Evolutionary conservation across 768 basidiomycete species (phyloP).

Genomic region (Cystofilobasidium capitatum): DNA sequence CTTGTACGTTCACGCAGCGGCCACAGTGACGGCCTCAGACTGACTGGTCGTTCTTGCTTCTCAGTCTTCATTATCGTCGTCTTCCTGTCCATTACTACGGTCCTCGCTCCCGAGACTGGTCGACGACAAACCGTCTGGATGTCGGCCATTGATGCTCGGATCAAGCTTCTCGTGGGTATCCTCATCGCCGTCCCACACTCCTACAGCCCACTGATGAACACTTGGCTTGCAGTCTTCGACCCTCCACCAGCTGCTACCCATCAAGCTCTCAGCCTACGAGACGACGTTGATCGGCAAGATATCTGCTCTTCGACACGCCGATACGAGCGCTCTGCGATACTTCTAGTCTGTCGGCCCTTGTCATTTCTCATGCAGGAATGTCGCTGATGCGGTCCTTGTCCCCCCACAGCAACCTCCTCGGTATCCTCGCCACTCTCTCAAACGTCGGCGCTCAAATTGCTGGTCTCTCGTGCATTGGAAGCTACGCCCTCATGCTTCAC

Average conservation of each 20-base stretch:
- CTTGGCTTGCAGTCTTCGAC: conserved; percentile 7
- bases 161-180: conserved; percentile 20
- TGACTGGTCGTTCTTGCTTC: not conserved
- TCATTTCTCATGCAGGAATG: not conserved
- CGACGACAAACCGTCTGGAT: conserved; percentile 17
- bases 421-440: not conserved
- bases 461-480: conserved; percentile 7
- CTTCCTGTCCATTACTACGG: not conserved
- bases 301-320: not conserved
- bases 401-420: not conserved
- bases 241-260: conserved; percentile 15
- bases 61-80: conserved; percentile 10
- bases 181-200: not conserved
- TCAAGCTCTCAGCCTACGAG: conserved; percentile 22
- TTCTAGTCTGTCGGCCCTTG: conserved; percentile 9
- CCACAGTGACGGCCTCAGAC: no score
- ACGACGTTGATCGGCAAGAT: not conserved
- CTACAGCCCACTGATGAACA: no score
- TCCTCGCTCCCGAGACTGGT: not conserved
- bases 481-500: conserved; percentile 6
- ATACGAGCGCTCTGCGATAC: not conserved
- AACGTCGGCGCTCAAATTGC: conserved; percentile 3
- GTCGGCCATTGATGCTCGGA: conserved; percentile 5
- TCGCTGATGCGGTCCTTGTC: not conserved
- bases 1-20: not conserved